Evolutionary conservation across 2,329 filamentous ascomycete species (phyloP), one percentile per base, ranked within the genome.

Genomic region (Kalmusia sp.): DNA sequence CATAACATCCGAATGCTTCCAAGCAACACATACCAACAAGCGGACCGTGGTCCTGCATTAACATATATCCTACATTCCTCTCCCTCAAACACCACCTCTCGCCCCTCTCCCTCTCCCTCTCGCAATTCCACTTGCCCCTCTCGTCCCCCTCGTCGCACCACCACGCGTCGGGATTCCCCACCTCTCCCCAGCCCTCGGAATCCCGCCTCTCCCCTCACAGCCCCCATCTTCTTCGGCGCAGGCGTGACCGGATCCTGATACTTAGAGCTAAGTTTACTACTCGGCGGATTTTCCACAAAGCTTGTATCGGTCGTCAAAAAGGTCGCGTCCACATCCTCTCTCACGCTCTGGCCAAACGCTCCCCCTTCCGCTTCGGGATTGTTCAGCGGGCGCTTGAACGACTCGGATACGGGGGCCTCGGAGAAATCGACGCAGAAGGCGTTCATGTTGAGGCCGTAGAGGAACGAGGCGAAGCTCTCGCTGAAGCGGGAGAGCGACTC

Each of bases 381-480:
- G 46, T 69, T 70, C 35, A 68, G 68, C 2, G 69, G 62, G 15
- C 71, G 68, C 38, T 83, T 84, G 70, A 96, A 96, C 1, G 92
- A 96, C 64, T 96, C 92, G 7, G 87, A 71, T 59, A 96, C 86
- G 0, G 93, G 93, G 1, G 90, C 90, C 90, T 99, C 95, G 0
- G 92, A 91, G 61, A 97, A 99, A 74, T 99, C 95, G 27, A 98
- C 93, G 73, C 93, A 98, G 73, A 98, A 99, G 1, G 95, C 95
- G 75, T 97, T 98, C 93, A 99, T 97, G 71, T 98, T 98, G 72
- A 99, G 76, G 2, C 95, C 95, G 67, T 98, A 99, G 39, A 99
- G 78, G 68, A 99, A 98, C 64, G 89, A 92, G 1, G 92, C 92
- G 75, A 99, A 99, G 69, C 90, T 96, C 81, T 99, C 95, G 75